Conservation (phyloP, 805 yeast genomes). For the Candida caryicola region DNA sequence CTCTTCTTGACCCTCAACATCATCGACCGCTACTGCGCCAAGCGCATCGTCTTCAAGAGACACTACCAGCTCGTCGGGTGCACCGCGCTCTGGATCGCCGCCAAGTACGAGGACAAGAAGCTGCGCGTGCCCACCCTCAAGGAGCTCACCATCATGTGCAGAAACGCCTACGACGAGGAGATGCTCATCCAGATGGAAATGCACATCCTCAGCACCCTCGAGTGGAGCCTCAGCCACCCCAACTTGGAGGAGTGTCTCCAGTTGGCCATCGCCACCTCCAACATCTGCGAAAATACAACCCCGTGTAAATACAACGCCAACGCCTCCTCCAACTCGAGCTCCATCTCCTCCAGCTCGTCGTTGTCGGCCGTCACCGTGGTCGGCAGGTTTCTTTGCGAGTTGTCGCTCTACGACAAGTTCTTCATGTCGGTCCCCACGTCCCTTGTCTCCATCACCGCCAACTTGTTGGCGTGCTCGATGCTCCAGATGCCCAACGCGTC, state of each 20-base stretch:
- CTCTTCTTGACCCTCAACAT: conserved; percentile 43
- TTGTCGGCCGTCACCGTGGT: conserved; percentile 55
- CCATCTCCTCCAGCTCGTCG: conserved; percentile 22
- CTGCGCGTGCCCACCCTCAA: conserved; percentile 54
- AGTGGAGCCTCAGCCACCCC: conserved; percentile 46
- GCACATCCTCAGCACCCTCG: conserved; percentile 41
- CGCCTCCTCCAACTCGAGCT: conserved; percentile 6
- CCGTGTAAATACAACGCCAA: conserved; percentile 24
- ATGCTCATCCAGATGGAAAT: conserved; percentile 49
- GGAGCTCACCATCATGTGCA: conserved; percentile 54
- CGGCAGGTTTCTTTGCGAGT: conserved; percentile 52
- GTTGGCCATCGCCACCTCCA: conserved; percentile 36
- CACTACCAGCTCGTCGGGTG: conserved; percentile 48
- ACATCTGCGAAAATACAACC: conserved; percentile 18
- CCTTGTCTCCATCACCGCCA: conserved; percentile 47
- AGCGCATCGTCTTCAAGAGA: conserved; percentile 45
- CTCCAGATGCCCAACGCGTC: conserved; percentile 47
- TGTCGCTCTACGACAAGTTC: conserved; percentile 49
- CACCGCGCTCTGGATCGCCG: conserved; percentile 48
- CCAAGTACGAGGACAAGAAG: conserved; percentile 57
- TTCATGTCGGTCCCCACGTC: conserved; percentile 47
- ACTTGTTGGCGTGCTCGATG: conserved; percentile 53
- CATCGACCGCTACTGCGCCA: conserved; percentile 46
- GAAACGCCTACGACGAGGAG: conserved; percentile 55
- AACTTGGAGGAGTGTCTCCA: conserved; percentile 52